Conservation (phyloP, 176 grass and related monocot genomes). For the Aegilops longissima region DNA sequence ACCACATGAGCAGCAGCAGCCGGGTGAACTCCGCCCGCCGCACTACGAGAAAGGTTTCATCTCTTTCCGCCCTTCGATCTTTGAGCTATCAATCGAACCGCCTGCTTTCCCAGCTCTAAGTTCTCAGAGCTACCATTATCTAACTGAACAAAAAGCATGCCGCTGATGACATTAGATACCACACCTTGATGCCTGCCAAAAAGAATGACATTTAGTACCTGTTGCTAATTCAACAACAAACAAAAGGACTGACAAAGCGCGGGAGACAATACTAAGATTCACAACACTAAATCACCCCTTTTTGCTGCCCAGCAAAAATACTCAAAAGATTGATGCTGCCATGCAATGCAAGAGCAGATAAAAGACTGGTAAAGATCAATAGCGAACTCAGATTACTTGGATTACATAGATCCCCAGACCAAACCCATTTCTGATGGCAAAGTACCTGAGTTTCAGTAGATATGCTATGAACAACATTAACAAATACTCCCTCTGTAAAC, state of each 20-base stretch:
- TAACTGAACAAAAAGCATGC: conserved; percentile 42
- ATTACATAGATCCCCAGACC: background rate
- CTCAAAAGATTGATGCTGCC: background rate
- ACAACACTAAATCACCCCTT: background rate
- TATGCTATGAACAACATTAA: background rate
- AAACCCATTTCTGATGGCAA: conserved; percentile 3
- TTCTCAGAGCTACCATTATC: conserved; percentile 62
- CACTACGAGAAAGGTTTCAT: conserved; percentile 32
- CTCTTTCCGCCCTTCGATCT: conserved; percentile 44
- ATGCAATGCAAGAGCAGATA: background rate
- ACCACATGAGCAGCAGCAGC: background rate
- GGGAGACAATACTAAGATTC: background rate
- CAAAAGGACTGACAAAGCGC: background rate
- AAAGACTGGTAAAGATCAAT: background rate
- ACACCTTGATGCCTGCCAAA: conserved; percentile 65
- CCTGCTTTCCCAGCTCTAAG: conserved; percentile 64
- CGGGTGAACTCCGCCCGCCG: background rate
- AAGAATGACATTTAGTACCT: background rate
- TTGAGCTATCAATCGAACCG: conserved; percentile 64
- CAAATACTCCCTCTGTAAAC: background rate
- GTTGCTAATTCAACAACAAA: background rate
- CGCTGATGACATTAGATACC: conserved; percentile 46
- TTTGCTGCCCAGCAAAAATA: background rate
- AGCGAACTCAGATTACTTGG: background rate
- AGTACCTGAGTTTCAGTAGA: background rate